phyloP scores from a whole-genome alignment of 495 filamentous ascomycete species.

The Podospora pseudoanserina region DNA sequence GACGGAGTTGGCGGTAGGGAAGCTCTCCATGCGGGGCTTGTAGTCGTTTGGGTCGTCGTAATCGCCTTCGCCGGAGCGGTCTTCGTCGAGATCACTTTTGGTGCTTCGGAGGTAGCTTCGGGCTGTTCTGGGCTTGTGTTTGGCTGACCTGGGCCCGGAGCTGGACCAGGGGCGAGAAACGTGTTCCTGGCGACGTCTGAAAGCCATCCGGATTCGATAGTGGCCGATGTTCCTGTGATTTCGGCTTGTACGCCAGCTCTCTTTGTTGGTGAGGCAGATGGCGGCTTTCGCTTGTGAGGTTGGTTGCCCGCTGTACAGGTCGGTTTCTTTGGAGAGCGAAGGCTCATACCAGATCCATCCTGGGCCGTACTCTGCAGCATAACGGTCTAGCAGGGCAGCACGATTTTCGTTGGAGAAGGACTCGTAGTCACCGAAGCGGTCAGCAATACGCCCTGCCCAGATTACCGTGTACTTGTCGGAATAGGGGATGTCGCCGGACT shows the following conservation, averaged over 20 bases:
- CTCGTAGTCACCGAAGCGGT: slow-evolving; percentile 35
- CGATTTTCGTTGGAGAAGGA: slow-evolving; percentile 37
- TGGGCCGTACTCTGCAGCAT: slow-evolving; percentile 34
- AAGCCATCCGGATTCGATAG: slow-evolving; percentile 28
- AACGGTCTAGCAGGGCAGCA: slow-evolving; percentile 40
- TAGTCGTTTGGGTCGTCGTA: neutral
- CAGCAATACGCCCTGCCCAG: slow-evolving; percentile 46
- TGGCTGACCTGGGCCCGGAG: neutral
- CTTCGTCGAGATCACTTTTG: neutral
- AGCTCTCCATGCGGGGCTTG: neutral
- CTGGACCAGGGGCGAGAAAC: slow-evolving; percentile 6
- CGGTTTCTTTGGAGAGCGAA: slow-evolving; percentile 29
- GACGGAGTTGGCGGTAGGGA: slow-evolving; percentile 18
- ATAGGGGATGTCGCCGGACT: slow-evolving; percentile 39
- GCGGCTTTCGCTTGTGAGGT: slow-evolving; percentile 30
- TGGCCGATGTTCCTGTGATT: slow-evolving; percentile 24
- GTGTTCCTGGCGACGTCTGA: slow-evolving; percentile 22
- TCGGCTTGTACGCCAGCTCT: slow-evolving; percentile 8
- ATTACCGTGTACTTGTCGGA: slow-evolving; percentile 42
- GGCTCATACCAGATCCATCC: slow-evolving; percentile 53
- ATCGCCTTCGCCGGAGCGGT: neutral
- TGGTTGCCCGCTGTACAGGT: slow-evolving; percentile 1
- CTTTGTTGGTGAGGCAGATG: slow-evolving; percentile 26
- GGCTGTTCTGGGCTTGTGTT: neutral
- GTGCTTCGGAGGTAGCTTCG: neutral